Evolutionary conservation across 352 stramenopile genomes (phyloP).

Genomic region (Aphanomyces cochlioides): DNA sequence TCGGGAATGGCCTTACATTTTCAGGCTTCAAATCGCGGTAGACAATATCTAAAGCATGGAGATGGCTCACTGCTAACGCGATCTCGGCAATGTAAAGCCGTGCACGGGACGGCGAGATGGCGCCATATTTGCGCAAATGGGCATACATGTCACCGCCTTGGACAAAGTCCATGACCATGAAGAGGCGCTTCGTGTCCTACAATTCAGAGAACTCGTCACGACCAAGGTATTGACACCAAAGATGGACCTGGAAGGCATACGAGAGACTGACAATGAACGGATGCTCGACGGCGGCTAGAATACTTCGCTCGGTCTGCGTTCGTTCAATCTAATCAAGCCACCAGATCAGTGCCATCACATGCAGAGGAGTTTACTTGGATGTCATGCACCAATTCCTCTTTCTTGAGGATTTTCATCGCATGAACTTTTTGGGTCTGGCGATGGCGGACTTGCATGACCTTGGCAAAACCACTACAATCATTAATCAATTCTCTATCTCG

Average conservation of each 20-base stretch:
- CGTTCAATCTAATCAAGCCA: constrained; percentile 17
- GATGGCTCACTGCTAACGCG: constrained; percentile 90
- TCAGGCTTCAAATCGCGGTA: constrained; percentile 98
- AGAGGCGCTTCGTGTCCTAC: constrained; percentile 81
- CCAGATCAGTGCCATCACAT: neutral
- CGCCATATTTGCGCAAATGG: constrained; percentile 80
- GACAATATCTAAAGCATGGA: constrained; percentile 93
- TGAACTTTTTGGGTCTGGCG: constrained; percentile 55
- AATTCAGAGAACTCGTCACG: constrained; percentile 32
- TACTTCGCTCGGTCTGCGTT: constrained; percentile 37
- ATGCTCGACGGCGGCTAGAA: constrained; percentile 96
- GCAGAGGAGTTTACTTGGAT: constrained; percentile 7
- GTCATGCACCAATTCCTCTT: constrained; percentile 74
- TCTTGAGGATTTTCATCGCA: constrained; percentile 91
- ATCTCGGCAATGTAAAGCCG: constrained; percentile 97
- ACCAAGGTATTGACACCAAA: constrained; percentile 39
- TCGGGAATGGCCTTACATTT: constrained; percentile 76
- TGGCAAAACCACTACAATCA: constrained; percentile 16
- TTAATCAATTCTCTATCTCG: neutral
- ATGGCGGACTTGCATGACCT: constrained; percentile 43
- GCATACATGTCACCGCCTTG: constrained; percentile 97
- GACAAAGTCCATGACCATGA: constrained; percentile 88
- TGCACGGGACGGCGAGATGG: constrained; percentile 88
- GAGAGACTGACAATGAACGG: constrained; percentile 97
- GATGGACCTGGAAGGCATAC: constrained; percentile 95